Percentiles rank a stretch among this genome's conserved stretches.
phyloP scores from a whole-genome alignment of 1,284 basidiomycete species.

The Wallemia mellicola region DNA sequence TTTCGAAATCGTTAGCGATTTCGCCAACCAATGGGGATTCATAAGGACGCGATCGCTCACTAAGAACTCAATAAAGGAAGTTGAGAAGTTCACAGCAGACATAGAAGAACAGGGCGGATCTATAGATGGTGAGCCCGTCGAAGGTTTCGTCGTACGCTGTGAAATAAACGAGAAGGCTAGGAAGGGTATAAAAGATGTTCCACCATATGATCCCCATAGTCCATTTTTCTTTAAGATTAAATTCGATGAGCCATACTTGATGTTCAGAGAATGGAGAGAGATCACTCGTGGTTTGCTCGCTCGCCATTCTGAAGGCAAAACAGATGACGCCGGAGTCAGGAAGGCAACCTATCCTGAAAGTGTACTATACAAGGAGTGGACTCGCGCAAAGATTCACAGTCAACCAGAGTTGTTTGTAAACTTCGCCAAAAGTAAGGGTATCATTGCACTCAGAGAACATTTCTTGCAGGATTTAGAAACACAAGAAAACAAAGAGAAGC shows the following conservation, averaged over 20 bases:
- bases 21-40: conserved; percentile 75
- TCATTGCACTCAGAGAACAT: conserved; percentile 49
- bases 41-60: conserved; percentile 39
- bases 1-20: conserved; percentile 35
- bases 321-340: conserved; percentile 11
- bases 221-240: conserved; percentile 99
- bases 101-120: conserved; percentile 31
- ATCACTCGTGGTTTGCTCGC: conserved; percentile 24
- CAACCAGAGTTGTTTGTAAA: conserved; percentile 31
- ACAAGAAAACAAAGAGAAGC: conserved; percentile 18
- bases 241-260: conserved; percentile 94
- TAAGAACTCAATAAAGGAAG: conserved; percentile 32
- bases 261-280: conserved; percentile 95
- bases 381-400: conserved; percentile 26
- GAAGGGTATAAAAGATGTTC: conserved; percentile 11
- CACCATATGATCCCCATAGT: conserved; percentile 43
- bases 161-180: conserved; percentile 21
- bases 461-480: conserved; percentile 41
- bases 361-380: neutral
- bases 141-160: conserved; percentile 85
- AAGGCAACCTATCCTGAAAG: neutral
- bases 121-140: conserved; percentile 63
- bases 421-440: conserved; percentile 42
- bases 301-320: conserved; percentile 4
- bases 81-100: conserved; percentile 39